These are phyloP conservation scores for Harringtonia aguacate DNA, from an alignment of 2,329 filamentous ascomycete genomes.

Conservation along the genomic window DNA sequence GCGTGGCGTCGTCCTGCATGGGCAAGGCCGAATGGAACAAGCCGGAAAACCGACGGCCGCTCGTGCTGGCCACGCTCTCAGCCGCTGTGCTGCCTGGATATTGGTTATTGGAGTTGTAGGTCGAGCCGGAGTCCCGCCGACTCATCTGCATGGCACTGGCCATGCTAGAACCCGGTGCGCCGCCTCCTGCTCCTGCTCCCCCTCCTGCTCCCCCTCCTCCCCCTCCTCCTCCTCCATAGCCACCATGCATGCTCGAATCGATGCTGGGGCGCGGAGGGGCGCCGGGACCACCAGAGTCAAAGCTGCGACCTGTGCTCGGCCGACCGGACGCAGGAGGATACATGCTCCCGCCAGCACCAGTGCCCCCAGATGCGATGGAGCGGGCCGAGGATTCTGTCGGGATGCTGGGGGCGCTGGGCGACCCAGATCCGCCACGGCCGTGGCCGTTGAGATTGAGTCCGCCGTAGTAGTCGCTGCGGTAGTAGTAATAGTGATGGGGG, in stretches of 20 bases:
- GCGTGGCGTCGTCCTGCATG: constrained; percentile 47
- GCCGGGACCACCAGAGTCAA: constrained; percentile 38
- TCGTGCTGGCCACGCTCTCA: background rate
- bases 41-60: constrained; percentile 50
- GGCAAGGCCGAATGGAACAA: constrained; percentile 84
- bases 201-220: constrained; percentile 47
- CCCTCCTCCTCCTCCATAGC: constrained; percentile 36
- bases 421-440: constrained; percentile 29
- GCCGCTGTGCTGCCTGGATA: constrained; percentile 26
- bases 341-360: constrained; percentile 21
- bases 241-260: constrained; percentile 7
- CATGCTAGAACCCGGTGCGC: constrained; percentile 13
- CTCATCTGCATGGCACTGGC: constrained; percentile 17
- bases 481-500: constrained; percentile 32
- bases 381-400: constrained; percentile 22
- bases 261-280: constrained; percentile 13
- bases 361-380: constrained; percentile 30
- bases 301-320: constrained; percentile 50
- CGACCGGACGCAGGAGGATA: constrained; percentile 29
- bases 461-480: constrained; percentile 39
- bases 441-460: constrained; percentile 21
- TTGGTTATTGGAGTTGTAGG: constrained; percentile 37
- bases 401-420: constrained; percentile 44
- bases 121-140: constrained; percentile 44
- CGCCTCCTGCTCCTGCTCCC: constrained; percentile 14